These are phyloP conservation scores for Nepenthes mirabilis DNA, from an alignment of 148 eudicot species.

Conservation along the genomic window DNA sequence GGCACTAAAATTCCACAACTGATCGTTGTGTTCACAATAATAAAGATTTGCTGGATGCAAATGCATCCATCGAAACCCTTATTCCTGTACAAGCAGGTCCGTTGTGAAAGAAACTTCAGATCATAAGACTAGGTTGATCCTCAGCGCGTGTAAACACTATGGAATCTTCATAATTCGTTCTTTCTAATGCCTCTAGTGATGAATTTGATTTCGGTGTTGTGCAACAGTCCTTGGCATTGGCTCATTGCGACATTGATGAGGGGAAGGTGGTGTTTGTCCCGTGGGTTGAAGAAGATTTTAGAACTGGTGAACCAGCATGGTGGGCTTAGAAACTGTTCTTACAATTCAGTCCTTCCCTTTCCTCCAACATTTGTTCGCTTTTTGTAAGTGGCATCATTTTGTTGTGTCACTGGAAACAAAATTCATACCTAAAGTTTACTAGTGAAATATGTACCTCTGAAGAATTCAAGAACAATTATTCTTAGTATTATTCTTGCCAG, in stretches of 20 bases:
- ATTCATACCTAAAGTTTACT: conserved; percentile 1
- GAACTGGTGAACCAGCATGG: conserved; percentile 87
- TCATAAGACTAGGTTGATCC: no score
- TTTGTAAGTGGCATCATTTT: conserved; percentile 4
- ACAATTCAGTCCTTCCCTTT: background rate
- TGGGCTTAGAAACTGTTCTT: conserved; percentile 34
- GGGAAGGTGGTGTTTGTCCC: conserved; percentile 83
- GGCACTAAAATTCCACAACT: background rate
- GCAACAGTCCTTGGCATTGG: conserved; percentile 61
- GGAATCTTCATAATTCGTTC: background rate
- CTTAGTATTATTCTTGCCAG: no score
- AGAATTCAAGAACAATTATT: no score
- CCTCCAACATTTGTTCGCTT: background rate
- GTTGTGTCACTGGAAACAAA: conserved; percentile 9
- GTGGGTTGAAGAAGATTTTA: conserved; percentile 81
- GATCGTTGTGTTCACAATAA: background rate
- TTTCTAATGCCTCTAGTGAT: background rate
- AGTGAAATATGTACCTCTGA: background rate
- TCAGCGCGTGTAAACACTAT: background rate
- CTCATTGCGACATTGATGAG: conserved; percentile 44
- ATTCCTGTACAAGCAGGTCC: no score
- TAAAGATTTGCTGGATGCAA: no score
- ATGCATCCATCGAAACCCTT: no score
- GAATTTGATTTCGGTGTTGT: background rate
- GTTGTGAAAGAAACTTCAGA: no score